Base-by-base conservation (phyloP, 345 rosid species). In the Euphorbia pulcherrima region DNA sequence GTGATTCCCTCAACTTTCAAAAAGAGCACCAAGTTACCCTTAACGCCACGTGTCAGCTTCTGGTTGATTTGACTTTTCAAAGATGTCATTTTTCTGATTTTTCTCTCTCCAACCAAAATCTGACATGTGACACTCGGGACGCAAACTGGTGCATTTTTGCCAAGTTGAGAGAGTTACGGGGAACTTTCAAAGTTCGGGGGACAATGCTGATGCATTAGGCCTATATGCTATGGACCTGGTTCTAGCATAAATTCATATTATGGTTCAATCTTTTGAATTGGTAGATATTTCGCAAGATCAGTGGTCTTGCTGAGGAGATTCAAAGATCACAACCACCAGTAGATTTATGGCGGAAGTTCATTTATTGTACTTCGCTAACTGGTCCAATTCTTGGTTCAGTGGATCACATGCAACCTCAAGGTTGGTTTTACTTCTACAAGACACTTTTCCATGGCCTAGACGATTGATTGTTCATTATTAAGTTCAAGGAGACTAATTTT, bases 321-420 rank as follows among this genome's bases (percentile, higher is more conserved):
- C 84, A 87, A 78, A 83, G 70, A 60, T 86, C 83, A 65, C 91
- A 93, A 81, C 92, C 97, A 37, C 88, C 98, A 2, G 90, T 93
- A 35, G 87, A 93, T 68, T 72, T 81, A 53, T 93, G 98, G 97
- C 89, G 97, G 76, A 93, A 88, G 73, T 93, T 93, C 77, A 80
- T 93, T 61, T 93, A 93, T 64, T 93, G 98, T 67, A 87, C 91
- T 23, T 90, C 98, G 0, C 84, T 93, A 64, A 90, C 87, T 1
- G 97, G 98, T 82, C 78, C 87, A 63, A 68, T 87, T 41, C 88
- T 90, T 14, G 98, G 98, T 59, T 83, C 90, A 53, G 98, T 93
- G 52, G 98, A 93, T 74, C 98, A 93, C 72, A 89, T 93, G 94
- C 88, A 85, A 76, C 95, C 96, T 73, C 90, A 93, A 88, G 98